These are phyloP conservation scores for Fonsecaea multimorphosa DNA, from an alignment of 2,329 filamentous ascomycete genomes.

Conservation along the genomic window DNA sequence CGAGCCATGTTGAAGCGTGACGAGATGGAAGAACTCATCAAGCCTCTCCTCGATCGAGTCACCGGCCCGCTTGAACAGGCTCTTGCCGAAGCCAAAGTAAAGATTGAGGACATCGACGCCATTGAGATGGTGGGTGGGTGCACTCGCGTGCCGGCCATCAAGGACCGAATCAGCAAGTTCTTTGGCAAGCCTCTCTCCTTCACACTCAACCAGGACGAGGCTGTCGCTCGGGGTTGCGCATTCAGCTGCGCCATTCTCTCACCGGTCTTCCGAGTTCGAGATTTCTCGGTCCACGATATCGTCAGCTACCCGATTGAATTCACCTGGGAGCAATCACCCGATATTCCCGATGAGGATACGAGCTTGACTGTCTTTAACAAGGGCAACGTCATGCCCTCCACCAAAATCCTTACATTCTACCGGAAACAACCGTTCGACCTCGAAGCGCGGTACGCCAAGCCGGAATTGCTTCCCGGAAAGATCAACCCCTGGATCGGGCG, in stretches of 20 bases:
- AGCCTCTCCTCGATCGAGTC: slow-evolving; percentile 78
- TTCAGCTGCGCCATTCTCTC: slow-evolving; percentile 98
- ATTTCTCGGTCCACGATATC: slow-evolving; percentile 97
- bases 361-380: slow-evolving; percentile 97
- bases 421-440: slow-evolving; percentile 96
- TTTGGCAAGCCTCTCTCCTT: slow-evolving; percentile 93
- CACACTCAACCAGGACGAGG: slow-evolving; percentile 98
- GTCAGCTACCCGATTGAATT: slow-evolving; percentile 99
- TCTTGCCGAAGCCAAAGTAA: slow-evolving; percentile 90
- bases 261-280: slow-evolving; percentile 95
- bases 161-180: slow-evolving; percentile 86
- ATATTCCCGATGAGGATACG: slow-evolving; percentile 98
- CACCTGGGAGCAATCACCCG: slow-evolving; percentile 96
- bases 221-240: slow-evolving; percentile 90
- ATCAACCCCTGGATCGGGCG: slow-evolving; percentile 93
- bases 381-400: slow-evolving; percentile 95
- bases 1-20: slow-evolving; percentile 87
- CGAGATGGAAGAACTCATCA: slow-evolving; percentile 88
- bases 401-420: slow-evolving; percentile 99
- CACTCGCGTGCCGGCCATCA: slow-evolving; percentile 90
- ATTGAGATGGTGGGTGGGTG: slow-evolving; percentile 94
- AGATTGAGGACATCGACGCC: slow-evolving; percentile 86
- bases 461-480: slow-evolving; percentile 85
- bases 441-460: slow-evolving; percentile 90
- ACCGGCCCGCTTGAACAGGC: slow-evolving; percentile 83